These are phyloP conservation scores for Heritiera littoralis DNA, from an alignment of 345 rosid species.

Conservation along the genomic window DNA sequence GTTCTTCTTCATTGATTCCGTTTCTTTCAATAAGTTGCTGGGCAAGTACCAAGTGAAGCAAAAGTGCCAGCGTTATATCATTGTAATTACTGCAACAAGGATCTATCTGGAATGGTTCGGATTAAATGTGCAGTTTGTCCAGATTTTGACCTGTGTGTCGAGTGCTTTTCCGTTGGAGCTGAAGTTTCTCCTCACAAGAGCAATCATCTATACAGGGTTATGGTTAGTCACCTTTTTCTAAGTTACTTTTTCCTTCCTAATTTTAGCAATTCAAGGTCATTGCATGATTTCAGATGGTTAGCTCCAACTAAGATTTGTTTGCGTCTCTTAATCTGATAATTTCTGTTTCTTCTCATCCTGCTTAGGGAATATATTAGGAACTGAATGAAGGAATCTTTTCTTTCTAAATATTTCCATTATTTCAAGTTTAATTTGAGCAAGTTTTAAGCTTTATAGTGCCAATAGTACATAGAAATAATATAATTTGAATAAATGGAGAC, in stretches of 20 bases:
- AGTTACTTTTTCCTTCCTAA: background rate
- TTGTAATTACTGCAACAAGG: slow-evolving; percentile 90
- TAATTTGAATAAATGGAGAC: background rate
- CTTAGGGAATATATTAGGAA: background rate
- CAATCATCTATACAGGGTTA: slow-evolving; percentile 79
- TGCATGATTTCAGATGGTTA: slow-evolving; percentile 15
- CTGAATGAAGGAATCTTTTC: background rate
- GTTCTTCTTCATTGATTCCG: background rate
- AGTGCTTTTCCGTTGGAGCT: slow-evolving; percentile 88
- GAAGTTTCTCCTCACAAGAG: slow-evolving; percentile 72
- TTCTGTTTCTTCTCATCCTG: background rate
- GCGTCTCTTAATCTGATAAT: background rate
- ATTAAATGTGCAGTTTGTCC: slow-evolving; percentile 80
- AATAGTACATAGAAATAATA: background rate
- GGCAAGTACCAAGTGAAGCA: slow-evolving; percentile 46
- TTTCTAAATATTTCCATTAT: background rate
- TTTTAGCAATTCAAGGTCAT: background rate
- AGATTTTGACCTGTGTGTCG: slow-evolving; percentile 93
- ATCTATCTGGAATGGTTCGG: slow-evolving; percentile 81
- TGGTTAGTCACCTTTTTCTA: slow-evolving; percentile 52
- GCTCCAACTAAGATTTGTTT: background rate
- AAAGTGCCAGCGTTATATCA: slow-evolving; percentile 61
- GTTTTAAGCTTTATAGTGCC: background rate
- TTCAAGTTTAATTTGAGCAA: background rate
- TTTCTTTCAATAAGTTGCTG: slow-evolving; percentile 34